Conservation (phyloP, 2,329 filamentous ascomycete genomes). For the Fusarium nanum region DNA sequence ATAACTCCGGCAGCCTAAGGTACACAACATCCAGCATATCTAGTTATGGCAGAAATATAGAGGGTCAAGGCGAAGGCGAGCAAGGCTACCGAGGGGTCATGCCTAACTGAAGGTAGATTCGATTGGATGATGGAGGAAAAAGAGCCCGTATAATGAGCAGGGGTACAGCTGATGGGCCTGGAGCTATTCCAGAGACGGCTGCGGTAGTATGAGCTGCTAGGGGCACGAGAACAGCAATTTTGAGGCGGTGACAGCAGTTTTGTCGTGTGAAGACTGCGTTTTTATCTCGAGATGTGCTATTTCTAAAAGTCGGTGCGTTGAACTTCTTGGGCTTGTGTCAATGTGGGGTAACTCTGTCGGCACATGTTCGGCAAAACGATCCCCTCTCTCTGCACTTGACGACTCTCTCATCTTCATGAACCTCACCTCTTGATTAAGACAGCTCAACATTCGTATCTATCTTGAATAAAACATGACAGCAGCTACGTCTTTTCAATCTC, state of each 20-base stretch:
- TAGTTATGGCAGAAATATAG: conserved; percentile 48
- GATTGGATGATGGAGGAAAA: conserved; percentile 34
- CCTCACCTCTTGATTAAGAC: not conserved
- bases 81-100: conserved; percentile 58
- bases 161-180: conserved; percentile 20
- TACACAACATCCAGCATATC: conserved; percentile 56
- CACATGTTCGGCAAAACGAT: conserved; percentile 29
- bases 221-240: conserved; percentile 7
- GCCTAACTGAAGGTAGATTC: conserved; percentile 44
- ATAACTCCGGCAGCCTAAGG: conserved; percentile 58
- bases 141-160: conserved; percentile 27
- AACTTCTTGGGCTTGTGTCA: conserved; percentile 49
- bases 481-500: not conserved
- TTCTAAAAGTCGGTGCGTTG: conserved; percentile 56
- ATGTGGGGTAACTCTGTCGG: conserved; percentile 51
- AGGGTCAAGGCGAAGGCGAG: conserved; percentile 49
- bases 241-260: conserved; percentile 33
- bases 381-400: not conserved
- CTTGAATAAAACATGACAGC: not conserved
- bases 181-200: conserved; percentile 14
- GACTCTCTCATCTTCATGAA: not conserved
- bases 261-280: conserved; percentile 49
- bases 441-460: not conserved
- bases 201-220: not conserved
- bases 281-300: conserved; percentile 51